Evolutionary conservation across 1,284 basidiomycete genomes (phyloP), one percentile per base, ranked within the genome.

Genomic region (Trichosporon asahii): DNA sequence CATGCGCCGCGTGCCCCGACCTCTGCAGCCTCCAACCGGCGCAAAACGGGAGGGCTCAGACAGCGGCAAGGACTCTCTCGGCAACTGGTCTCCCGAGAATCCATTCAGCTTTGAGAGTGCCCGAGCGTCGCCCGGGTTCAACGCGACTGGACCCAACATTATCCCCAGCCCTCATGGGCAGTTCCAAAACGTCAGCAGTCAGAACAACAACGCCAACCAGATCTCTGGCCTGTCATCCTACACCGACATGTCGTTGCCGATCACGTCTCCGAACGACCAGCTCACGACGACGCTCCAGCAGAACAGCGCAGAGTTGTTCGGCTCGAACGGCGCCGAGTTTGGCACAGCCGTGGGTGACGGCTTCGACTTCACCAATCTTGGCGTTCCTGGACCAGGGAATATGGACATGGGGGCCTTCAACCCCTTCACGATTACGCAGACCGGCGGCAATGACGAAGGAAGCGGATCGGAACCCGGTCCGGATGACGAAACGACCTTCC

Each of bases 371-470:
- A 44, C 73, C 14, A 78, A 80, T 68, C 73, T 84, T 31, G 77
- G 79, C 5, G 71, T 79, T 55, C 33, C 70, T 37, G 35, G 67
- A 12, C 73, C 65, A 68, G 65, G 68, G 23, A 73, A 65, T 37
- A 67, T 70, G 68, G 76, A 74, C 63, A 70, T 74, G 53, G 57
- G 57, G 7, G 66, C 70, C 8, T 84, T 84, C 76, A 84, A 84
- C 71, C 83, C 83, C 9, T 84, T 84, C 68, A 82, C 82, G 9
- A 73, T 84, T 53, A 75, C 78, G 21, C 83, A 84, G 68, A 80
- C 80, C 31, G 71, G 25, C 21, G 53, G 27, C 57, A 31, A 68
- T 57, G 70, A 69, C 23, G 82, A 80, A 66, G 79, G 76, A 57
- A 68, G 69, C 49, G 60, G 66, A 23, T 68, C 66, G 46, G 70